Evolutionary conservation across 768 basidiomycete genomes (phyloP).

Genomic region (Hebeloma cylindrosporum): DNA sequence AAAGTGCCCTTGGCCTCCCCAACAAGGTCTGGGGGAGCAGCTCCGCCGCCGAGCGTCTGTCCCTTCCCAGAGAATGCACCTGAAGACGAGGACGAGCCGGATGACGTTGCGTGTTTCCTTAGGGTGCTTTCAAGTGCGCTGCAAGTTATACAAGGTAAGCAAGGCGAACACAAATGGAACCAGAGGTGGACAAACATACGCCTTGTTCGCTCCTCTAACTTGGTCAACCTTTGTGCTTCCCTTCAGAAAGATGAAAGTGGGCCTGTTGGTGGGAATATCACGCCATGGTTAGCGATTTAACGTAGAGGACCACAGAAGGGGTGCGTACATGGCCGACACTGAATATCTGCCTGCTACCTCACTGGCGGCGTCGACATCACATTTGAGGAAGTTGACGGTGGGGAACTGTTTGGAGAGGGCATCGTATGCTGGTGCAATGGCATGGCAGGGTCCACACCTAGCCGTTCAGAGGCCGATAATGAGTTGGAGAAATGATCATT

Average conservation of each 20-base stretch:
- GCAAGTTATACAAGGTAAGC: slow-evolving; percentile 4
- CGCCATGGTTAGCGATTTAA: neutral
- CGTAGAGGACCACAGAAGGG: neutral
- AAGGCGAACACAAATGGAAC: neutral
- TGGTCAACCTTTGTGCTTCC: slow-evolving; percentile 65
- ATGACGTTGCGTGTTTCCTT: slow-evolving; percentile 46
- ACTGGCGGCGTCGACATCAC: slow-evolving; percentile 69
- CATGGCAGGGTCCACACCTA: slow-evolving; percentile 87
- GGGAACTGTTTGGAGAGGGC: slow-evolving; percentile 65
- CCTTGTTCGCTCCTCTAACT: slow-evolving; percentile 69
- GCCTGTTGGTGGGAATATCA: slow-evolving; percentile 51
- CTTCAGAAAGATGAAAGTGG: slow-evolving; percentile 79
- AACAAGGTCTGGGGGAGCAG: slow-evolving; percentile 35
- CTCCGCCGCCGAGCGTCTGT: slow-evolving; percentile 62
- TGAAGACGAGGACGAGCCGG: slow-evolving; percentile 33
- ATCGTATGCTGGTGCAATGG: slow-evolving; percentile 77
- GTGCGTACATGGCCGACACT: slow-evolving; percentile 70
- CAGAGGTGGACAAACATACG: slow-evolving; percentile 41
- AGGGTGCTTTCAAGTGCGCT: slow-evolving; percentile 66
- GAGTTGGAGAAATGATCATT: slow-evolving; percentile 2
- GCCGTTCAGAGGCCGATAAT: neutral
- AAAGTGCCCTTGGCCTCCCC: slow-evolving; percentile 33
- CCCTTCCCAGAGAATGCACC: slow-evolving; percentile 70
- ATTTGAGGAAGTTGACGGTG: slow-evolving; percentile 80
- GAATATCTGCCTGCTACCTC: slow-evolving; percentile 66